Base-by-base conservation (phyloP, 164 flowering plant species). In the Liquidambar formosana region DNA sequence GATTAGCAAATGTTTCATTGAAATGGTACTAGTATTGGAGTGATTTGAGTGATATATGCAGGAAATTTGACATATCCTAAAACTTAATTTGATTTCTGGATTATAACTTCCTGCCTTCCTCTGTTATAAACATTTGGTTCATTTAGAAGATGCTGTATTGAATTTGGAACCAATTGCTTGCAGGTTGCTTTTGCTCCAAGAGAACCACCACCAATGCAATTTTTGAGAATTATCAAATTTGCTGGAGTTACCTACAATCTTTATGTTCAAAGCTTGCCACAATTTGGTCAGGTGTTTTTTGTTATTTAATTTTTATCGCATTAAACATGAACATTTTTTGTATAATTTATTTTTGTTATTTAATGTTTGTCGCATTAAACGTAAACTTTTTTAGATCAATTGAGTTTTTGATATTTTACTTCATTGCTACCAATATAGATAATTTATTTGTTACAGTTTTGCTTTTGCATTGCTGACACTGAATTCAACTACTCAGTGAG, bases 201-300 rank as follows among this genome's bases (percentile, higher is more conserved):
- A 22, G 79, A 73, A 63, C 71, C 80, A 68, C 64, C 70, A 21
- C 71, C 77, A 62, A 16, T 61, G 41, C 78, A 75, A 71, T 75
- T 73, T 60, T 78, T 76, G 14, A 81, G 76, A 54, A 66, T 28
- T 54, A 59, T 85, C 33, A 82, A 74, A 65, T 53, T 81, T 33
- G 78, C 76, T 48, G 87, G 87, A 65, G 78, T 76, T 66, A 71
- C 77, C 19, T 82, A 85, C 73, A 73, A 74, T 65, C 81, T 85
- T 58, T 78, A 78, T 57, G 63, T 81, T 26, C 80, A 44, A 65
- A 73, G 84, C 74, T 71, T 74, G 56, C 72, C 66, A 57, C 77
- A 69, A 26, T 69, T 78, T 61, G 85, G 89, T 59, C 89, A 83
- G 89, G 89, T 85, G 70, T 67, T 66, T 61, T 63, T 61, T 57